phyloP scores from a whole-genome alignment of 768 basidiomycete species.

The Serendipita sp. region DNA sequence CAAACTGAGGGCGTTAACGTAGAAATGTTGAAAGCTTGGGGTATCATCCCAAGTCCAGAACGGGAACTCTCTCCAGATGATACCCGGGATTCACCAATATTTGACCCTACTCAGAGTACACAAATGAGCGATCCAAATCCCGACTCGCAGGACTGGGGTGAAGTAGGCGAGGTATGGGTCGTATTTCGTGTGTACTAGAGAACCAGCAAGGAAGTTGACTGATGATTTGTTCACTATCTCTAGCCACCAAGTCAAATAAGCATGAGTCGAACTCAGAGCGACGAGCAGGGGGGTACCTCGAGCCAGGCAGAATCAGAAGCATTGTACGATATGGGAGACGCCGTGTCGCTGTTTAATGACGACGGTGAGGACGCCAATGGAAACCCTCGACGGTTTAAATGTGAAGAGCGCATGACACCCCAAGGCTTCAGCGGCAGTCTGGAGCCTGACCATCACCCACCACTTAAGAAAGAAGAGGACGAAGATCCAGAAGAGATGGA shows the following conservation, averaged over 20 bases:
- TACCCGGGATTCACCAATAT: too few relatives aligned
- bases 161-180: too few relatives aligned
- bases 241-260: too few relatives aligned
- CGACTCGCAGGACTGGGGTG: too few relatives aligned
- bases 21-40: background rate
- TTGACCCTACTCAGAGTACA: too few relatives aligned
- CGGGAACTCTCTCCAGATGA: background rate
- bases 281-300: background rate
- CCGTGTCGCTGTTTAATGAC: background rate
- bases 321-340: conserved; percentile 1
- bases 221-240: too few relatives aligned
- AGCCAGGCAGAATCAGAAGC: background rate
- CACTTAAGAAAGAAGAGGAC: background rate
- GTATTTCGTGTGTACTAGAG: too few relatives aligned
- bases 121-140: too few relatives aligned
- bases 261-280: too few relatives aligned
- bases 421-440: too few relatives aligned
- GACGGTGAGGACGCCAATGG: background rate
- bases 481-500: background rate
- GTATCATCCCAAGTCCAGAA: background rate
- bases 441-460: too few relatives aligned
- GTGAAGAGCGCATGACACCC: background rate
- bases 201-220: too few relatives aligned
- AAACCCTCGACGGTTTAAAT: background rate
- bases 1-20: background rate